Evolutionary conservation across 352 stramenopile species (phyloP).

Genomic region (Thalassiosira mediterranea): DNA sequence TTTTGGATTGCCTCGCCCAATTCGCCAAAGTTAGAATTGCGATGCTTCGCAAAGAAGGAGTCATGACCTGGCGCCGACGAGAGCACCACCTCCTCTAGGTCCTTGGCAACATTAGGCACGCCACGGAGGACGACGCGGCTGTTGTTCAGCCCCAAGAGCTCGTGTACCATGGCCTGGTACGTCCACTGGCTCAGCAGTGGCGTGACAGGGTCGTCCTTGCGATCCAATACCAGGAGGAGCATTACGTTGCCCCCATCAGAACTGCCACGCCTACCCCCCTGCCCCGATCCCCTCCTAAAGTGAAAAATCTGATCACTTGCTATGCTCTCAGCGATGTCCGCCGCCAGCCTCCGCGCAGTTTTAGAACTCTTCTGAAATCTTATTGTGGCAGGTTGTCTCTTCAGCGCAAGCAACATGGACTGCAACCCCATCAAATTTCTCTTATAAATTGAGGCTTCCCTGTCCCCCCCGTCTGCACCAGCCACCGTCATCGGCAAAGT

Average conservation of each 20-base stretch:
- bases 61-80: constrained; percentile 90
- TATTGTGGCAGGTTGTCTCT: constrained; percentile 92
- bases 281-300: constrained; percentile 83
- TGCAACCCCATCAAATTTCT: constrained; percentile 93
- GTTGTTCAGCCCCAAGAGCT: constrained; percentile 97
- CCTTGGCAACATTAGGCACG: constrained; percentile 92
- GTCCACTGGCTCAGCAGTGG: constrained; percentile 97
- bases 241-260: constrained; percentile 54
- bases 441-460: constrained; percentile 87
- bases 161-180: constrained; percentile 99
- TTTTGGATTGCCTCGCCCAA: constrained; percentile 92
- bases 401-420: constrained; percentile 93
- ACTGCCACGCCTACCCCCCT: constrained; percentile 5
- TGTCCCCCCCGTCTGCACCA: constrained; percentile 61
- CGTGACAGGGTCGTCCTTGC: constrained; percentile 98
- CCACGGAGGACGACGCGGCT: constrained; percentile 96
- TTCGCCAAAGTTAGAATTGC: constrained; percentile 98
- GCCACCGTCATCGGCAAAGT: constrained; percentile 80
- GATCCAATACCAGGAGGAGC: constrained; percentile 95
- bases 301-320: constrained; percentile 97
- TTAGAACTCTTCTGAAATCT: constrained; percentile 93
- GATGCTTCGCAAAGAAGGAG: constrained; percentile 95
- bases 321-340: constrained; percentile 93
- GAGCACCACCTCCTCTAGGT: constrained; percentile 98
- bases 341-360: constrained; percentile 91